A percentile compares a stretch with the other conserved stretches of the same genome.
These are phyloP conservation scores for Aureobasidium pullulans DNA, from an alignment of 2,329 filamentous ascomycete genomes.

Conservation along the genomic window DNA sequence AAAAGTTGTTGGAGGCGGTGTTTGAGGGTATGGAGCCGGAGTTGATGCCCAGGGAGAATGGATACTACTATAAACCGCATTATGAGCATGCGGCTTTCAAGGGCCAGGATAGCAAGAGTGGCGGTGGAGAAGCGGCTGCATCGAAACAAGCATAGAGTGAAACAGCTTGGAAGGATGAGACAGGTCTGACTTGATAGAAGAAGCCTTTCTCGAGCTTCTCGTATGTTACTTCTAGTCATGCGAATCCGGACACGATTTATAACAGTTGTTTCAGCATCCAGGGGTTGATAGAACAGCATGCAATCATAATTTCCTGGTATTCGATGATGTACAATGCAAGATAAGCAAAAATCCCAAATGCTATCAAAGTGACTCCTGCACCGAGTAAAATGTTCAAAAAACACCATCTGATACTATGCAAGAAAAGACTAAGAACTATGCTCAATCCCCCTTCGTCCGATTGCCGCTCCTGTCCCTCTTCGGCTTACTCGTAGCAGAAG, in stretches of 20 bases:
- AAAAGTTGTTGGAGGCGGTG: slow-evolving; percentile 65
- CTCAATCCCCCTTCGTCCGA: neutral
- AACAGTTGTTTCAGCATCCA: too few species aligned
- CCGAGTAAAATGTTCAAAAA: too few species aligned
- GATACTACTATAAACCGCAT: slow-evolving; percentile 75
- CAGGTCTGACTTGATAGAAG: too few species aligned
- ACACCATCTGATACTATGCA: neutral
- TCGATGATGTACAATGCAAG: neutral
- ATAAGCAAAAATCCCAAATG: neutral
- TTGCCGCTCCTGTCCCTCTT: slow-evolving; percentile 5
- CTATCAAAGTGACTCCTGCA: too few species aligned
- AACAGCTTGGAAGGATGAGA: too few species aligned
- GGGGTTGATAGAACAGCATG: neutral
- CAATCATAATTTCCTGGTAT: neutral
- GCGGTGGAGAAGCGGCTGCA: neutral
- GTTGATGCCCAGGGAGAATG: slow-evolving; percentile 57
- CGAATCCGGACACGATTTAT: too few species aligned
- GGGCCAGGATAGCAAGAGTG: neutral
- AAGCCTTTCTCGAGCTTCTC: too few species aligned
- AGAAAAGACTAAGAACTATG: neutral
- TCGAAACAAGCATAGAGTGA: neutral
- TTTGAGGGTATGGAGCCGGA: slow-evolving; percentile 66
- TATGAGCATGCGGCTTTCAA: slow-evolving; percentile 69
- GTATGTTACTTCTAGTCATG: too few species aligned
- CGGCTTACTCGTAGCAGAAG: neutral